Base-by-base conservation (phyloP, 2,329 filamentous ascomycete species). In the Aureobasidium melanogenum region DNA sequence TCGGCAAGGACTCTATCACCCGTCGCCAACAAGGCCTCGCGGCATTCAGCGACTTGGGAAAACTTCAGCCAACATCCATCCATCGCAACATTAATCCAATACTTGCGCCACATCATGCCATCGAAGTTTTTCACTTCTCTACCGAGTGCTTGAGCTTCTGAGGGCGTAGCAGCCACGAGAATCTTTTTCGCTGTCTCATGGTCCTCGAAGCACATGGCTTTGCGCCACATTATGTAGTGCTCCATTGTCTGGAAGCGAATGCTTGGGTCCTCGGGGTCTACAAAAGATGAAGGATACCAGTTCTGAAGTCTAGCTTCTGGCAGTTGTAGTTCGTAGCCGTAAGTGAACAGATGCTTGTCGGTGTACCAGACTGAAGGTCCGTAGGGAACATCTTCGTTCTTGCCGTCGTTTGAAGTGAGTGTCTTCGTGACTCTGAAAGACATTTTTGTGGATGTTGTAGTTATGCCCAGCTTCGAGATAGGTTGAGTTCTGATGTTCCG, bases 151-250 rank as follows among this genome's bases (percentile, higher is more conserved):
- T 70, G 69, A 26, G 69, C 64, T 36, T 71, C 67, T 4, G 63
- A 64, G 8, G 68, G 65, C 8, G 65, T 64, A 10, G 67, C 62
- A 15, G 61, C 62, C 7, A 65, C 61, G 39, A 71, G 63, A 19
- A 71, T 72, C 55, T 66, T 59, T 1, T 65, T 52, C 6, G 70
- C 71, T n/a, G 67, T 66, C 32, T 67, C 60, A 19, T 65, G 63
- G 41, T 70, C 67, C 4, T 66, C 66, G 62, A 74, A 72, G 30
- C 72, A 64, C 6, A 73, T 63, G 9, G 70, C 70, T 65, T 74
- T 74, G 47, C 67, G 69, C 48, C 71, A 70, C 72, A 74, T 74
- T 68, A 74, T 74, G 62, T 68, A 71, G 47, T 67, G 67, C 59
- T 68, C 67, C 22, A 61, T 60, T 3, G 66, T 68, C n/a, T 63